Conservation (phyloP, 202 grass and related monocot species). For the Carex arenaria region DNA sequence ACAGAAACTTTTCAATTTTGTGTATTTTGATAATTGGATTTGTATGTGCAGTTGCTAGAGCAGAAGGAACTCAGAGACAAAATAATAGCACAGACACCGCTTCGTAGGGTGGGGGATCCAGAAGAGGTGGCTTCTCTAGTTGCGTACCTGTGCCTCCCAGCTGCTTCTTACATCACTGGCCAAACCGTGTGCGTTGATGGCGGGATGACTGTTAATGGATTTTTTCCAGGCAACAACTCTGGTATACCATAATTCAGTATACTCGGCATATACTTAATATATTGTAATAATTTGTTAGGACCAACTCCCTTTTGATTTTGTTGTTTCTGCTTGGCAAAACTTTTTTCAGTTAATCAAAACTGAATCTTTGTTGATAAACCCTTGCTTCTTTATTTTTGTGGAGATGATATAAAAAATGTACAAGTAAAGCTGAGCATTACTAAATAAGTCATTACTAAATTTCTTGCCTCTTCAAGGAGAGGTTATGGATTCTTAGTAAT, state of each 20-base stretch:
- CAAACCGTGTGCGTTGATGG: conserved; percentile 50
- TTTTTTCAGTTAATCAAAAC: not conserved
- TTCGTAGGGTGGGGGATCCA: conserved; percentile 70
- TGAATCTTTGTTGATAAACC: not conserved
- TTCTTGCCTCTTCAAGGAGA: too few species aligned
- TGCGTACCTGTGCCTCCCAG: conserved; percentile 63
- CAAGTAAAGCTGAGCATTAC: too few species aligned
- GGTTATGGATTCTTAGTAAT: too few species aligned
- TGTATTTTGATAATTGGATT: not conserved
- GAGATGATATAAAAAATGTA: too few species aligned
- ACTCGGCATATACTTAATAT: not conserved
- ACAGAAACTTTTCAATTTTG: too few species aligned
- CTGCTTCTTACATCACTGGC: conserved; percentile 44
- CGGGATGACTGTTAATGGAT: conserved; percentile 36
- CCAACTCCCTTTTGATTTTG: not conserved
- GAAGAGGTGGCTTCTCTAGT: conserved; percentile 76
- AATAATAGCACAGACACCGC: conserved; percentile 50
- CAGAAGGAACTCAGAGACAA: conserved; percentile 42
- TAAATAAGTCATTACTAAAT: too few species aligned
- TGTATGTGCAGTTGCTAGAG: conserved; percentile 41
- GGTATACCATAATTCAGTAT: not conserved
- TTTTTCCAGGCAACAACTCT: not conserved
- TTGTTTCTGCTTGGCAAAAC: not conserved
- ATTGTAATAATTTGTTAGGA: not conserved
- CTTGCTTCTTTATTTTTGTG: too few species aligned